Evolutionary conservation across 306 rosid species (phyloP).

Genomic region (Clitoria ternatea): DNA sequence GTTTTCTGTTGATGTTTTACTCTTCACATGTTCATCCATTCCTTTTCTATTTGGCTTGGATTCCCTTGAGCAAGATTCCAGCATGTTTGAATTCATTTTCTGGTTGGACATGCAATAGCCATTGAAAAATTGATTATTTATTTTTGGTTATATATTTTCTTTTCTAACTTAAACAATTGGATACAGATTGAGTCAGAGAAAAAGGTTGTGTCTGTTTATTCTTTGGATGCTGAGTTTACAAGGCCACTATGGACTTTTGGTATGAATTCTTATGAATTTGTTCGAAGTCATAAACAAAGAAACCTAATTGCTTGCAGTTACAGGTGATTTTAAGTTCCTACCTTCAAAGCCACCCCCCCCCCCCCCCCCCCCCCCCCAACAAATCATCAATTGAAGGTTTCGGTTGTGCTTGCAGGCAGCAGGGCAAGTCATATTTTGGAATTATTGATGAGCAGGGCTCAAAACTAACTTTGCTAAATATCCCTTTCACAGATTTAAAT

Average conservation of each 20-base stretch:
- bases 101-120: neutral
- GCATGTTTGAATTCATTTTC: slow-evolving; percentile 17
- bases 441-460: slow-evolving; percentile 64
- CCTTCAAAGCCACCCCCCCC: neutral
- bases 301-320: slow-evolving; percentile 75
- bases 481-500: slow-evolving; percentile 85
- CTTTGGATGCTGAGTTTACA: slow-evolving; percentile 83
- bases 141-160: neutral
- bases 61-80: neutral
- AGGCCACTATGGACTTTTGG: slow-evolving; percentile 85
- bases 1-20: neutral
- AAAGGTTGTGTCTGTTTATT: slow-evolving; percentile 60
- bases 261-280: slow-evolving; percentile 68
- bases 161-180: slow-evolving; percentile 17
- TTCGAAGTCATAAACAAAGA: slow-evolving; percentile 37
- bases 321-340: slow-evolving; percentile 50
- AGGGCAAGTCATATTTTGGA: slow-evolving; percentile 83
- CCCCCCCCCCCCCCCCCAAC: slow-evolving; percentile 7
- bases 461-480: slow-evolving; percentile 47
- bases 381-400: slow-evolving; percentile 8
- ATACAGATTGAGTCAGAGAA: slow-evolving; percentile 72
- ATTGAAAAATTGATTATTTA: neutral
- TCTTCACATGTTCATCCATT: neutral
- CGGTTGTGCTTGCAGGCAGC: slow-evolving; percentile 53
- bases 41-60: neutral